phyloP scores from a whole-genome alignment of 108 stramenopile genomes.

The Skeletonema menzelii region DNA sequence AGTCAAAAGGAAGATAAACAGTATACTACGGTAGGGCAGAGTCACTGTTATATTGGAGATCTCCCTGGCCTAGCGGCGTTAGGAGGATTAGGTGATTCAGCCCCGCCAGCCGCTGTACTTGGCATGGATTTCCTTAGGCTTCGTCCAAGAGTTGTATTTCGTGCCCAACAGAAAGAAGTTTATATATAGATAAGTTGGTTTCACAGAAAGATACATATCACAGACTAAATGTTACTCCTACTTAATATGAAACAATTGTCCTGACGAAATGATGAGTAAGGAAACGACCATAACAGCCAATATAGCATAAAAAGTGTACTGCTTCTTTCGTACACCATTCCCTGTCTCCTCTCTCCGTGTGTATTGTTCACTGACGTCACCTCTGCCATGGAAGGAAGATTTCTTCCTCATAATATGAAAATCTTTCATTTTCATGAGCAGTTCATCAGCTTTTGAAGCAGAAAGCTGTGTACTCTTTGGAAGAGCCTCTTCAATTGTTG shows the following conservation, averaged over 20 bases:
- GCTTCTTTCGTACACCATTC: not conserved
- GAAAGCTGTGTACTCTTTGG: not conserved
- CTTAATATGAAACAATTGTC: not conserved
- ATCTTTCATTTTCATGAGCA: not conserved
- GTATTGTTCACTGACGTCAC: not conserved
- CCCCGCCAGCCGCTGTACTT: slow-evolving; percentile 71
- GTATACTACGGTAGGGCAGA: not conserved
- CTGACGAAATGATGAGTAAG: not conserved
- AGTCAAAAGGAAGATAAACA: slow-evolving; percentile 12
- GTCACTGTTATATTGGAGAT: slow-evolving; percentile 66
- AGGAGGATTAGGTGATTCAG: slow-evolving; percentile 61
- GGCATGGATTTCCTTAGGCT: slow-evolving; percentile 73
- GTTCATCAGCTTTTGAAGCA: not conserved
- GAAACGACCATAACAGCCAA: not conserved
- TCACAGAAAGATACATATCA: not conserved
- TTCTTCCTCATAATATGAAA: not conserved
- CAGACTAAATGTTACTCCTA: not conserved
- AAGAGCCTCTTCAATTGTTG: not conserved
- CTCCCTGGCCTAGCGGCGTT: slow-evolving; percentile 76
- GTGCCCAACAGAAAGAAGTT: slow-evolving; percentile 59
- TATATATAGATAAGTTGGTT: slow-evolving; percentile 45
- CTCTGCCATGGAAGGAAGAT: not conserved
- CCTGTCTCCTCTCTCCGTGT: not conserved
- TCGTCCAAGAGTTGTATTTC: slow-evolving; percentile 57
- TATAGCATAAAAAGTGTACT: not conserved